Conservation (phyloP, 306 rosid genomes). For the Cucumis melo region DNA sequence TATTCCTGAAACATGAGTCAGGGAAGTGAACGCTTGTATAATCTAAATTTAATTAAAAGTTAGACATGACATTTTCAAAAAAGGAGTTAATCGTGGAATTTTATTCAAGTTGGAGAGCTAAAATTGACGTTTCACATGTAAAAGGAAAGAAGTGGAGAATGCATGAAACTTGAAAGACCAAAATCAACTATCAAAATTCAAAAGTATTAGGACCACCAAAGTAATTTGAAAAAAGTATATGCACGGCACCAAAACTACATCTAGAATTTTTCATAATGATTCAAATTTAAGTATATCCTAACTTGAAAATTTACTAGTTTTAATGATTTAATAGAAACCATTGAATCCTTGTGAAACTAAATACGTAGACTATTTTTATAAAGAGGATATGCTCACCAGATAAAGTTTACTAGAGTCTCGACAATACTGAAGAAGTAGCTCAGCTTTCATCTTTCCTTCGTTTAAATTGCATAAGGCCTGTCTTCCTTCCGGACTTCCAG, state of each 20-base stretch:
- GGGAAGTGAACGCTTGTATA: not conserved
- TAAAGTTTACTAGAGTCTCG: constrained; percentile 73
- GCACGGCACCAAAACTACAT: not conserved
- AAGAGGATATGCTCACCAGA: constrained; percentile 39
- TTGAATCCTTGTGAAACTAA: not conserved
- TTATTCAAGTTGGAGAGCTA: not conserved
- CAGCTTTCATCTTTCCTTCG: constrained; percentile 38
- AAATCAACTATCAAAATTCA: not conserved
- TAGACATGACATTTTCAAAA: not conserved
- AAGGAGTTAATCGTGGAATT: not conserved
- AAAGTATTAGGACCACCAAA: not conserved
- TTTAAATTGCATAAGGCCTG: constrained; percentile 43
- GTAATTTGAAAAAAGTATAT: not conserved
- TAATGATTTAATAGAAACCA: not conserved
- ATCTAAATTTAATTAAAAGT: not conserved
- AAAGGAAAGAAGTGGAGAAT: not conserved
- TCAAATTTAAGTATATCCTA: not conserved
- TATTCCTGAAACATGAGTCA: not conserved
- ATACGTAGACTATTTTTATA: not conserved
- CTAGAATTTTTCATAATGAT: not conserved
- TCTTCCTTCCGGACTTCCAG: constrained; percentile 60
- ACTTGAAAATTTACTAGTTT: not conserved
- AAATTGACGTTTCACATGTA: not conserved
- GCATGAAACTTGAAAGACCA: not conserved
- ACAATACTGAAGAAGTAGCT: constrained; percentile 41